phyloP scores from a whole-genome alignment of 352 stramenopile genomes.

The Globisporangium uncinulatum region DNA sequence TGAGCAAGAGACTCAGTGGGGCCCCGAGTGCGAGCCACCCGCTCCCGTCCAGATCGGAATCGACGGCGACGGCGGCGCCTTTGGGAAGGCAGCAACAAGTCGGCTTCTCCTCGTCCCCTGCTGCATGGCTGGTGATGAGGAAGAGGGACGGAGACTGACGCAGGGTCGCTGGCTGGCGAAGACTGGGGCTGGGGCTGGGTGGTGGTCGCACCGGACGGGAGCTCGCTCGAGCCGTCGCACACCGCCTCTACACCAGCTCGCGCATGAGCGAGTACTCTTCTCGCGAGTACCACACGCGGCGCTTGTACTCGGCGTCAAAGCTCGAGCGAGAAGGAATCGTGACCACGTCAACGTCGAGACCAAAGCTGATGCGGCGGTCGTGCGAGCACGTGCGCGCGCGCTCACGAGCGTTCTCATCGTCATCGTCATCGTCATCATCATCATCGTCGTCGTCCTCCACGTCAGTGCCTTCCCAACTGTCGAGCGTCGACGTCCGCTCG shows the following conservation, averaged over 20 bases:
- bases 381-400: constrained; percentile 61
- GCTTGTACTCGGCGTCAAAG: constrained; percentile 78
- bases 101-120: no score
- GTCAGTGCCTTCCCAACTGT: constrained; percentile 54
- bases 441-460: constrained; percentile 48
- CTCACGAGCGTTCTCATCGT: constrained; percentile 38
- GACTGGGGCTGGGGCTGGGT: no score
- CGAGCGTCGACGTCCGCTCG: constrained; percentile 47
- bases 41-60: background rate
- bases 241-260: constrained; percentile 17
- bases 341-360: constrained; percentile 63
- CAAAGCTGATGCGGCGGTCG: constrained; percentile 73
- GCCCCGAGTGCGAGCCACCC: constrained; percentile 6
- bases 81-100: no score
- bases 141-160: background rate
- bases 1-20: background rate
- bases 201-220: background rate
- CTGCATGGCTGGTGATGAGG: background rate
- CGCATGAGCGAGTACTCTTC: constrained; percentile 61
- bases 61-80: no score
- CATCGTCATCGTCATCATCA: constrained; percentile 34
- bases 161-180: no score
- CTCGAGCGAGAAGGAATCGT: constrained; percentile 62
- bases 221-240: constrained; percentile 1
- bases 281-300: constrained; percentile 65